Base-by-base conservation (phyloP, 2,329 filamentous ascomycete species). In the Cordyceps pruinosa region DNA sequence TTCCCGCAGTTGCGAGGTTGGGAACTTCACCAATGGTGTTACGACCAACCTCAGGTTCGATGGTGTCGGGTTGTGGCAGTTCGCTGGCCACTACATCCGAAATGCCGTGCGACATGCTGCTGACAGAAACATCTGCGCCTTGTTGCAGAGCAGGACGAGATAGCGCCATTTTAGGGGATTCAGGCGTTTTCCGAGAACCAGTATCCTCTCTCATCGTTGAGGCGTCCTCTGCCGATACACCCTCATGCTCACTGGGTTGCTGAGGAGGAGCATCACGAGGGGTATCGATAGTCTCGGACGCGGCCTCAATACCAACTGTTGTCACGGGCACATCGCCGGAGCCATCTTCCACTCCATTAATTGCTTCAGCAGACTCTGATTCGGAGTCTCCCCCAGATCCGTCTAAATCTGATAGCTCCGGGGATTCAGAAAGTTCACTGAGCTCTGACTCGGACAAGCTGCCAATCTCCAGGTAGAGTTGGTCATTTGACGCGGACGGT, bases 341-440 rank as follows among this genome's bases (percentile, higher is more conserved):
- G 10, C 9, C 10, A 4, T 25, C 35, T 10, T 25, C 25, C 44
- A 32, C 12, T 25, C 64, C 61, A 41, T 72, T 70, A 66, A 62
- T 44, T 73, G 69, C 10, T 65, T 71, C 51, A 66, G 46, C n/a
- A 21, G 41, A 19, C 3, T 26, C 28, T 26, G 41, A 34, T 23
- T 56, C 41, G 28, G 51, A 30, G 9, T 56, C 42, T 19, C 53
- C 37, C 23, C 3, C n/a, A 5, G 23, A 35, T 23, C 25, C 39
- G 3, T 50, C 37, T 30, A 44, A 19, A 19, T 37, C 46, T 35
- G 39, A 50, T 15, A 49, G 19, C 7, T 25, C 46, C n/a, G 54
- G 46, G 13, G 39, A 28, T 5, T 44, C n/a, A 21, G 54, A 57
- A 21, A 57, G 46, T 19, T 57, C 46, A 17, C 26, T 57, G 10